Base-by-base conservation (phyloP, 2,329 filamentous ascomycete species). In the Botryotinia calthae region DNA sequence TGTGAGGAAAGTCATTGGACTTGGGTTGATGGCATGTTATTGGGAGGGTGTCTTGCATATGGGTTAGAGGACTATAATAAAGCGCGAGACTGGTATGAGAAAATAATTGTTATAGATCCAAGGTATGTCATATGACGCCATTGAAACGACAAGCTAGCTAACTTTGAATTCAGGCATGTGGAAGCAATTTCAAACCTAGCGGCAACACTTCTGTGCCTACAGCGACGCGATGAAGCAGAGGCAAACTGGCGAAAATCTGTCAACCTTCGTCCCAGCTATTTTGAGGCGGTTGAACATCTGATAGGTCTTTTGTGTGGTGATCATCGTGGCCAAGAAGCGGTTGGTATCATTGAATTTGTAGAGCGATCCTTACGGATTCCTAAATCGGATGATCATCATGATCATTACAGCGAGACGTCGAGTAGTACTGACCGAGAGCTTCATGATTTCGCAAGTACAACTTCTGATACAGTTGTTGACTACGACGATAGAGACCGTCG, bases 161-260 rank as follows among this genome's bases (percentile, higher is more conserved):
- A 75, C 67, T 48, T 70, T 12, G 56, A 20, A 40, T 6, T 54
- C 48, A 81, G 74, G 78, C 93, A 98, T 81, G 92, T 98, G 66
- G 96, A 99, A 84, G 94, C 95, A 34, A 91, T 96, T 61, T 97
- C 95, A 34, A 98, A 98, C 81, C 88, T 97, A 74, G 96, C 95
- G 34, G 95, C 95, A 34, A 94, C 95, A 1, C 85, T 97, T 37
- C 90, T 97, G 77, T 94, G 94, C 73, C 87, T 98, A 16, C 90
- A 93, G 74, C 90, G 92, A 73, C 91, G 91, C 73, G 87, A 91
- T 65, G 95, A 98, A 79, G 96, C 96, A 10, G 91, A 97, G 80
- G 87, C 90, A 73, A 88, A 94, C 79, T 99, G 96, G 96, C 85
- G 91, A 76, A 89, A 88, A 74, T 94, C 94, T n/a, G 90, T 98